Evolutionary conservation across 441 rosid species (phyloP).

Genomic region (Brassica balearica): DNA sequence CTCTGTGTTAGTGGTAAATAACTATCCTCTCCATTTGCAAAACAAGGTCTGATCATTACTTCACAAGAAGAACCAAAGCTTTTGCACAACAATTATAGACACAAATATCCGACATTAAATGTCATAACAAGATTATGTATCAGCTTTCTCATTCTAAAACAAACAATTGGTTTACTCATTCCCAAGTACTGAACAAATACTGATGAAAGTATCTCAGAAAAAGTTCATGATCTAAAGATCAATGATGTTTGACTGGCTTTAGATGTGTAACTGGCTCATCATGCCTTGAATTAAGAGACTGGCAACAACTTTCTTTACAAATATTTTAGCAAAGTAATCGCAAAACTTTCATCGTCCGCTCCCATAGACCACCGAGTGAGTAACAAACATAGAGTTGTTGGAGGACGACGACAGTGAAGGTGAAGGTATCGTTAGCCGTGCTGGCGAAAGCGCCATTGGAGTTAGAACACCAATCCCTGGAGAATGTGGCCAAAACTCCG

Average conservation of each 20-base stretch:
- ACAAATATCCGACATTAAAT: background rate
- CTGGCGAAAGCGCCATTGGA: slow-evolving; percentile 23
- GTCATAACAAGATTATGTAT: background rate
- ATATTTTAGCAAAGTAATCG: too few species aligned
- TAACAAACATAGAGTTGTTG: slow-evolving; percentile 39
- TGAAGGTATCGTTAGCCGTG: slow-evolving; percentile 16
- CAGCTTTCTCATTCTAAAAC: background rate
- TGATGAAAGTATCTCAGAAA: background rate
- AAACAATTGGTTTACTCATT: background rate
- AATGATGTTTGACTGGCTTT: background rate
- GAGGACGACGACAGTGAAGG: slow-evolving; percentile 31
- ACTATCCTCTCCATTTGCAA: slow-evolving; percentile 15
- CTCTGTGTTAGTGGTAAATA: slow-evolving; percentile 3
- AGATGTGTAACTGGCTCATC: too few species aligned
- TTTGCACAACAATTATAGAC: too few species aligned
- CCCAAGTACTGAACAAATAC: background rate
- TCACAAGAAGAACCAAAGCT: slow-evolving; percentile 15
- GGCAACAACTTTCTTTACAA: background rate
- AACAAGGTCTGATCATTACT: slow-evolving; percentile 25
- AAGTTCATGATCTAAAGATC: background rate
- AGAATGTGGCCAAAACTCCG: slow-evolving; percentile 43
- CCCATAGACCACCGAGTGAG: slow-evolving; percentile 41
- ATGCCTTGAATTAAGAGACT: too few species aligned
- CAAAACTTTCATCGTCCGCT: slow-evolving; percentile 39
- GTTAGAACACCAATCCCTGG: slow-evolving; percentile 42